phyloP scores from a whole-genome alignment of 2,329 filamentous ascomycete genomes.

The Aspergillus awamori region DNA sequence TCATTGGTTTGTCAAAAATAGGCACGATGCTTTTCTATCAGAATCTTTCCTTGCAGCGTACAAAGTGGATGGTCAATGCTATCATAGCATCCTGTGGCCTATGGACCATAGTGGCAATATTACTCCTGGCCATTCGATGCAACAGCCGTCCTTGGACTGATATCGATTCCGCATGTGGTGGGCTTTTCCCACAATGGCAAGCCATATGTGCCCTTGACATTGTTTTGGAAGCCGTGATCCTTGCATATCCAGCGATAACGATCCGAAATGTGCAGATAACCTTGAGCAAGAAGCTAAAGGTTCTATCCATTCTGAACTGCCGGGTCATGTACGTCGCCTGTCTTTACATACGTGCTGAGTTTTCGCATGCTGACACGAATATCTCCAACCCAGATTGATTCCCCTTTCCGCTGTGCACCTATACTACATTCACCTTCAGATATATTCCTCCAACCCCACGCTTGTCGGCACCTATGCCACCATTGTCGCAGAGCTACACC shows the following conservation, averaged over 20 bases:
- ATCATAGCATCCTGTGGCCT: constrained; percentile 35
- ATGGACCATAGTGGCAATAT: constrained; percentile 39
- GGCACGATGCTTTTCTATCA: constrained; percentile 31
- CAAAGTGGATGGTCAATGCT: constrained; percentile 14
- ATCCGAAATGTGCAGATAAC: constrained; percentile 45
- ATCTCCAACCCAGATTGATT: constrained; percentile 38
- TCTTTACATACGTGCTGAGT: no score
- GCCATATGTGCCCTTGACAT: constrained; percentile 45
- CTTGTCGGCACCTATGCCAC: constrained; percentile 40
- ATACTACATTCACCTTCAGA: constrained; percentile 36
- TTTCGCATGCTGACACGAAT: not conserved
- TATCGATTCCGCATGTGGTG: constrained; percentile 32
- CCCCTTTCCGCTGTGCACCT: constrained; percentile 44
- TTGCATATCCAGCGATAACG: constrained; percentile 41
- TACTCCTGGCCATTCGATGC: constrained; percentile 45
- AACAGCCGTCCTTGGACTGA: constrained; percentile 38
- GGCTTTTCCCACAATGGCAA: constrained; percentile 43
- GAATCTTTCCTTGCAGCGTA: constrained; percentile 20
- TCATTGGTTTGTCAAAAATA: constrained; percentile 47
- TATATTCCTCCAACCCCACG: constrained; percentile 40
- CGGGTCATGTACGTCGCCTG: constrained; percentile 41
- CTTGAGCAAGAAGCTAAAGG: constrained; percentile 41
- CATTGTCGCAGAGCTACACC: constrained; percentile 46
- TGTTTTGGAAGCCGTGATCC: constrained; percentile 42
- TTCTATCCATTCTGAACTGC: constrained; percentile 47